Conservation (phyloP, 306 rosid species). For the Dryas alaskensis region DNA sequence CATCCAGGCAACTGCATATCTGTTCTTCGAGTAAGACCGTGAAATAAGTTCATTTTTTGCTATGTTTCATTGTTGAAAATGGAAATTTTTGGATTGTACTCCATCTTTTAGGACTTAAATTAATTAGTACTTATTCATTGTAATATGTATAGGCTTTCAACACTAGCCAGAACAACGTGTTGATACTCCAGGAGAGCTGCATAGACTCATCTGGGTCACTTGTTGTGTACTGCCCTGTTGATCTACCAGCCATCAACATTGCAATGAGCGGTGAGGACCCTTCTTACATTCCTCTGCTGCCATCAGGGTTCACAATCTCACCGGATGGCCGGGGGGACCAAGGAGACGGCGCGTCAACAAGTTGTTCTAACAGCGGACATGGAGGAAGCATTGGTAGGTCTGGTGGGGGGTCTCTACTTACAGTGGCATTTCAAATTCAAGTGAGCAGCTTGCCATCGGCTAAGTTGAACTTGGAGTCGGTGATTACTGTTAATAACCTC, state of each 20-base stretch:
- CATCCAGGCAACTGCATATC: conserved; percentile 93
- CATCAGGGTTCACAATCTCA: conserved; percentile 76
- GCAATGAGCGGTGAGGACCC: conserved; percentile 97
- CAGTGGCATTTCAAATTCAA: conserved; percentile 83
- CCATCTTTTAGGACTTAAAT: background rate
- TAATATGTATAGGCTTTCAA: conserved; percentile 53
- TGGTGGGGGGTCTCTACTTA: conserved; percentile 65
- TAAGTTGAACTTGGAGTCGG: conserved; percentile 83
- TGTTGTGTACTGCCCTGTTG: conserved; percentile 84
- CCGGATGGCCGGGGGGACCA: conserved; percentile 54
- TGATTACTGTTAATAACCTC: conserved; percentile 75
- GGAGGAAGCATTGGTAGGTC: conserved; percentile 18
- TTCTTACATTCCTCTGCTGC: conserved; percentile 74
- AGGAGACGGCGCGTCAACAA: conserved; percentile 59
- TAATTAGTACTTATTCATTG: background rate
- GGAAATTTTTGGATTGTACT: background rate
- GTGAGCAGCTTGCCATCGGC: conserved; percentile 82
- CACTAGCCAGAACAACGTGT: conserved; percentile 84
- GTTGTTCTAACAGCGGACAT: conserved; percentile 32
- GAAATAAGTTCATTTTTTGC: background rate
- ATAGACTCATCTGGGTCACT: conserved; percentile 81
- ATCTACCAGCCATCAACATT: conserved; percentile 70
- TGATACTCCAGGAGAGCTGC: conserved; percentile 96
- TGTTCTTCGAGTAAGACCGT: conserved; percentile 65
- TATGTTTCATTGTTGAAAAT: background rate